Evolutionary conservation across 495 filamentous ascomycete species (phyloP).

Genomic region (Penicillium bovifimosum): DNA sequence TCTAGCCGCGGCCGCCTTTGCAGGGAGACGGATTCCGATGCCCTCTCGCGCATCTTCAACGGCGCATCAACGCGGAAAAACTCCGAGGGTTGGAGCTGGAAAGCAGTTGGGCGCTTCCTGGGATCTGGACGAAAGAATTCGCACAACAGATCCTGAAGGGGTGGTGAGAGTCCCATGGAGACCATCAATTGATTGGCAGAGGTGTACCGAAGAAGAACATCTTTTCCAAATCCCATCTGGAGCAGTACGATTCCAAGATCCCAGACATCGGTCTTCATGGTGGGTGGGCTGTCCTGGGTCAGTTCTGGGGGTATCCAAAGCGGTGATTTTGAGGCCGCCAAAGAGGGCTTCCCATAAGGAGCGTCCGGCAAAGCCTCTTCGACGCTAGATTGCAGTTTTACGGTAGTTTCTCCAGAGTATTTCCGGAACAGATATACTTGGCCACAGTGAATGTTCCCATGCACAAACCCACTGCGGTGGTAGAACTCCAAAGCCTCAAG

Average conservation of each 20-base stretch:
- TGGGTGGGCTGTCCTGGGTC: slow-evolving; percentile 53
- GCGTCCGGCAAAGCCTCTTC: slow-evolving; percentile 38
- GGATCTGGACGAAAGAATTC: slow-evolving; percentile 78
- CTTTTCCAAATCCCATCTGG: slow-evolving; percentile 89
- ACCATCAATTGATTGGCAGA: slow-evolving; percentile 65
- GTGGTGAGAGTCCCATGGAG: slow-evolving; percentile 60
- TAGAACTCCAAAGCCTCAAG: slow-evolving; percentile 84
- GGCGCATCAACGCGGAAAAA: slow-evolving; percentile 64
- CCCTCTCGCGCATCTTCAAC: slow-evolving; percentile 33
- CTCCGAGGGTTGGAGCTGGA: slow-evolving; percentile 82
- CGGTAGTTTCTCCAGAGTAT: slow-evolving; percentile 34
- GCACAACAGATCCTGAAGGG: slow-evolving; percentile 70
- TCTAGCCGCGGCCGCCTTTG: slow-evolving; percentile 43
- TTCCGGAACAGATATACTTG: slow-evolving; percentile 63
- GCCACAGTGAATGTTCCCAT: slow-evolving; percentile 68
- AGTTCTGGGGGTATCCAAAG: slow-evolving; percentile 83
- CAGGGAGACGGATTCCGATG: slow-evolving; percentile 37
- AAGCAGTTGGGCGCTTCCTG: slow-evolving; percentile 81
- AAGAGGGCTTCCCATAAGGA: slow-evolving; percentile 30
- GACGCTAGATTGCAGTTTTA: slow-evolving; percentile 41
- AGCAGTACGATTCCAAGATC: slow-evolving; percentile 83
- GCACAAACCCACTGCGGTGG: slow-evolving; percentile 74
- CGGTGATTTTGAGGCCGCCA: slow-evolving; percentile 61
- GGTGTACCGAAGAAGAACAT: slow-evolving; percentile 67
- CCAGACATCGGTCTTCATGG: slow-evolving; percentile 90